Base-by-base conservation (phyloP, 805 yeast genomes). In the Cyberlindnera xylosilytica region DNA sequence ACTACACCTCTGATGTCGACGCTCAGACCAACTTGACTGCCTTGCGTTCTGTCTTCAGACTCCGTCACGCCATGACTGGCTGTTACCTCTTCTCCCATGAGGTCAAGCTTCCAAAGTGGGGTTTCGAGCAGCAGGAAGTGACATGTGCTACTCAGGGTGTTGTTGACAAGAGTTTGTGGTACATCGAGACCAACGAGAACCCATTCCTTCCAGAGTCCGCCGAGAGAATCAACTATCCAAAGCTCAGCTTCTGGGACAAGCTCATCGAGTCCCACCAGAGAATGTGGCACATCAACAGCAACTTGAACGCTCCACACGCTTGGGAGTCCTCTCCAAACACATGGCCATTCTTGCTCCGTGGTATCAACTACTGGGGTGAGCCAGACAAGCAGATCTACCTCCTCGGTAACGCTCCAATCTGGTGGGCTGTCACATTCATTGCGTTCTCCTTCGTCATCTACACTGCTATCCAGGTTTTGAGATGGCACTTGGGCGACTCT, bases 81-180 rank as follows among this genome's bases (percentile, higher is more conserved):
- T 76, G 87, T 65, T 81, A 79, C 58, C 66, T 86, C 53, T 86
- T 84, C 62, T 81, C 93, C n/a, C 83, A 79, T 51, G 82, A 77
- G 44, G 78, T 74, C 12, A 83, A 83, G 59, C 72, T 86, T 56
- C 95, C 95, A 47, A 78, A 76, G 39, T 85, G 93, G 90, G 95
- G 85, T 1, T 83, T 80, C 52, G 84, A 79, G 48, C 95, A 86
- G 63, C 90, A 82, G 62, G 95, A 86, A 67, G 95, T 86, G 41
- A 79, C 90, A 3, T 76, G 90, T 68, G 88, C 95, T 28, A 63
- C 75, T 16, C 83, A 79, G 53, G 93, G 90, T 62, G 69, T 72
- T 41, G 66, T 76, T 43, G 69, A 74, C 15, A 72, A 81, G 53
- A 69, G 81, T 27, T 69, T 76, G 50, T 86, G 91, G 91, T 81